phyloP scores from a whole-genome alignment of 176 grass and related monocot genomes.

The Zea luxurians region DNA sequence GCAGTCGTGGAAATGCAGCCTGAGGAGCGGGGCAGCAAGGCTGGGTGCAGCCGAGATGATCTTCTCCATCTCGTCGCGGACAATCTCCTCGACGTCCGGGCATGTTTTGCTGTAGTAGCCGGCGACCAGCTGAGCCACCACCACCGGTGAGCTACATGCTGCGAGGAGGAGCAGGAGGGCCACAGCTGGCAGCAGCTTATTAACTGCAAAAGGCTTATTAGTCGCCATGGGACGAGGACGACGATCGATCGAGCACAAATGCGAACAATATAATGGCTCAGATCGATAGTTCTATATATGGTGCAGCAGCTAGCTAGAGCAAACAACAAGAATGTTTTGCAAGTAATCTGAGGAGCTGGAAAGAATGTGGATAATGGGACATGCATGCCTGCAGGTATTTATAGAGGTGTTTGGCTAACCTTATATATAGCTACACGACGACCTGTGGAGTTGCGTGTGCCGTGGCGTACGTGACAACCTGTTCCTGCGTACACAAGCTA shows the following conservation, averaged over 20 bases:
- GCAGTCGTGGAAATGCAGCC: conserved; percentile 78
- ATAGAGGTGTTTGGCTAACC: background rate
- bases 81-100: conserved; percentile 51
- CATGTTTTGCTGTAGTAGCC: conserved; percentile 62
- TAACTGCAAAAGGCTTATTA: too few species aligned
- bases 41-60: conserved; percentile 35
- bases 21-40: conserved; percentile 57
- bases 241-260: background rate
- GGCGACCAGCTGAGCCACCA: conserved; percentile 34
- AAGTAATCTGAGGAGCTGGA: background rate
- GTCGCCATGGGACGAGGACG: background rate
- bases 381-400: conserved; percentile 1
- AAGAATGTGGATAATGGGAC: background rate
- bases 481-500: background rate
- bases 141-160: background rate
- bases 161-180: background rate
- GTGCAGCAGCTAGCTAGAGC: too few species aligned
- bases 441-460: background rate
- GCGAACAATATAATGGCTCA: too few species aligned
- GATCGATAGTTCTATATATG: background rate
- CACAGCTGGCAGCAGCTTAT: background rate
- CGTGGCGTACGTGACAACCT: conserved; percentile 26
- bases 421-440: too few species aligned
- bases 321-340: conserved; percentile 2
- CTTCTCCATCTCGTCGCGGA: conserved; percentile 53